A percentile compares a stretch with the other conserved stretches of the same genome.
phyloP scores from a whole-genome alignment of 2,329 filamentous ascomycete genomes.

The Polytolypa hystricis region DNA sequence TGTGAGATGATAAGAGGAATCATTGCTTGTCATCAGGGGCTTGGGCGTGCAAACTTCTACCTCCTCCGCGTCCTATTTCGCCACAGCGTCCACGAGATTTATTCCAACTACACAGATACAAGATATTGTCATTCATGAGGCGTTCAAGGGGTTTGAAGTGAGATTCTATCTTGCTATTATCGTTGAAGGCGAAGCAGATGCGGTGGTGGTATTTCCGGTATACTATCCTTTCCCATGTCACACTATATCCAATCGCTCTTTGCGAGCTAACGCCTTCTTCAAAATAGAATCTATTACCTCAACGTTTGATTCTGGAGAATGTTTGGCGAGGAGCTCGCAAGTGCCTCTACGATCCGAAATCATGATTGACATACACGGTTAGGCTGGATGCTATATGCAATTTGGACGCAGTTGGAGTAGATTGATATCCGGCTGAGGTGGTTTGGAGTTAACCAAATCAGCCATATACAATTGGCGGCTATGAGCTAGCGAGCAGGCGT shows the following conservation, averaged over 20 bases:
- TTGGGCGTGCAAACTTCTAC: constrained; percentile 83
- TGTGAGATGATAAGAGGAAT: constrained; percentile 73
- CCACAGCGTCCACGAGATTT: constrained; percentile 53
- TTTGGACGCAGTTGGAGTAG: no score
- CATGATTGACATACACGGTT: no score
- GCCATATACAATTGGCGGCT: no score
- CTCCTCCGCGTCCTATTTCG: constrained; percentile 56
- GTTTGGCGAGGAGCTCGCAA: constrained; percentile 80
- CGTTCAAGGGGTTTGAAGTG: constrained; percentile 85
- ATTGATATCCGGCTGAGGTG: no score
- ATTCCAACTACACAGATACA: constrained; percentile 88
- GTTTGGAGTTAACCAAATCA: not conserved
- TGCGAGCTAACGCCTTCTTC: constrained; percentile 3
- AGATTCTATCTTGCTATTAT: constrained; percentile 81
- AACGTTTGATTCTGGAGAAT: constrained; percentile 63
- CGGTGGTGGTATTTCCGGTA: constrained; percentile 90
- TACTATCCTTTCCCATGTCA: no score
- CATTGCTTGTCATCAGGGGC: constrained; percentile 74
- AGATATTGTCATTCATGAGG: constrained; percentile 90
- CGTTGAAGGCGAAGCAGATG: constrained; percentile 74
- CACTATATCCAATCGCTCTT: no score
- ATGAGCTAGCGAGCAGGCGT: no score
- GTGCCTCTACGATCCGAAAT: constrained; percentile 64
- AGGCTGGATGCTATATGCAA: no score
- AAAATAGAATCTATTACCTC: constrained; percentile 52